phyloP scores from a whole-genome alignment of 2,329 filamentous ascomycete species.

The Talaromyces sp. region DNA sequence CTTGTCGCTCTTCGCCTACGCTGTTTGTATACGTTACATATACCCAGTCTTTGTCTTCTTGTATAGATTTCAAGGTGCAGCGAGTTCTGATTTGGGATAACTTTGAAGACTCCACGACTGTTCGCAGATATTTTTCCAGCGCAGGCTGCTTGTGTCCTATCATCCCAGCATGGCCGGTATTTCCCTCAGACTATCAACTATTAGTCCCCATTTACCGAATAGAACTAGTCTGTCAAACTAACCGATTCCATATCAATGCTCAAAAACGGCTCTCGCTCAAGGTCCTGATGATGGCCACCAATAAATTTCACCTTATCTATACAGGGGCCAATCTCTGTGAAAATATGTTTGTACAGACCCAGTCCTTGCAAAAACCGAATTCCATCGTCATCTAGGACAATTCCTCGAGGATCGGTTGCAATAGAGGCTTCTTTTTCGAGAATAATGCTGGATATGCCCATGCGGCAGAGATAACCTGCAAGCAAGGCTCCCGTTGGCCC shows the following conservation, averaged over 20 bases:
- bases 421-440: constrained; percentile 27
- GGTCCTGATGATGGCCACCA: background rate
- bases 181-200: background rate
- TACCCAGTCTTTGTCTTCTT: constrained; percentile 2
- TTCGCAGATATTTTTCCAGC: background rate
- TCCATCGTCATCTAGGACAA: constrained; percentile 30
- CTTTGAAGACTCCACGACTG: background rate
- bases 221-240: background rate
- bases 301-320: background rate
- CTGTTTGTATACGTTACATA: constrained; percentile 19
- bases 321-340: constrained; percentile 25
- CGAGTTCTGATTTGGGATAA: background rate
- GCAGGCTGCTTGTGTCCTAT: background rate
- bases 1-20: constrained; percentile 10
- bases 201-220: background rate
- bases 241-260: background rate
- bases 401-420: constrained; percentile 29
- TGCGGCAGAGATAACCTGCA: constrained; percentile 19
- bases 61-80: background rate
- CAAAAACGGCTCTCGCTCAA: background rate
- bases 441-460: constrained; percentile 22
- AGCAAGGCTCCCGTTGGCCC: constrained; percentile 30
- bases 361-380: constrained; percentile 26
- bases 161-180: background rate
- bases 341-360: constrained; percentile 24